A percentile compares a stretch with the other conserved stretches of the same genome.
Evolutionary conservation across 768 basidiomycete genomes (phyloP).

Genomic region (Epithele typhae): DNA sequence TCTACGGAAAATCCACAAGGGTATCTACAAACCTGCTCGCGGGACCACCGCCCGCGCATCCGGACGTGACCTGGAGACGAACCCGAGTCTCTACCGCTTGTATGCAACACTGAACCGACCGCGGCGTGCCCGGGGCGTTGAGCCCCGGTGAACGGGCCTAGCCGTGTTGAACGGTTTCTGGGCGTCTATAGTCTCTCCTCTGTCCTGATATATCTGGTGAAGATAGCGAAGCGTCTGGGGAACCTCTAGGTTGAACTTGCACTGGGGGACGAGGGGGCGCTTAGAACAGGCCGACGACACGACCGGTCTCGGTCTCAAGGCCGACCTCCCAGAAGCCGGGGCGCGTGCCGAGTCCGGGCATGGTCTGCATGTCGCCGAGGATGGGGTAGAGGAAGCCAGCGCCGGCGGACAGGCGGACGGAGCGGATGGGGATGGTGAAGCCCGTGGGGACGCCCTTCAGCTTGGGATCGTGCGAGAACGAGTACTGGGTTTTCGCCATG

Average conservation of each 20-base stretch:
- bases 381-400: constrained; percentile 96
- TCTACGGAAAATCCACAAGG: no score
- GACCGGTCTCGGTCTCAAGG: constrained; percentile 72
- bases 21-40: no score
- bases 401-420: constrained; percentile 84
- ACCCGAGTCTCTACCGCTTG: constrained; percentile 3
- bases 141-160: constrained; percentile 12
- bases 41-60: no score
- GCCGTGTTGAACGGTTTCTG: constrained; percentile 37
- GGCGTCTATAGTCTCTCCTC: constrained; percentile 18
- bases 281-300: constrained; percentile 85
- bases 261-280: no score
- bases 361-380: constrained; percentile 95
- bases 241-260: neutral
- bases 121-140: constrained; percentile 10
- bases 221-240: constrained; percentile 20
- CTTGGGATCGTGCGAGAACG: constrained; percentile 91
- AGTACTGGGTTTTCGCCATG: constrained; percentile 98
- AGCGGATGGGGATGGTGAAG: constrained; percentile 89
- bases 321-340: constrained; percentile 94
- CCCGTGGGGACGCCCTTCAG: constrained; percentile 88
- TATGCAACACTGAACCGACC: constrained; percentile 1
- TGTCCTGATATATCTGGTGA: constrained; percentile 32
- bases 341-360: constrained; percentile 93
- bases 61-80: no score